Conservation (phyloP, 2,329 filamentous ascomycete species). For the Aspergillus amoenus region DNA sequence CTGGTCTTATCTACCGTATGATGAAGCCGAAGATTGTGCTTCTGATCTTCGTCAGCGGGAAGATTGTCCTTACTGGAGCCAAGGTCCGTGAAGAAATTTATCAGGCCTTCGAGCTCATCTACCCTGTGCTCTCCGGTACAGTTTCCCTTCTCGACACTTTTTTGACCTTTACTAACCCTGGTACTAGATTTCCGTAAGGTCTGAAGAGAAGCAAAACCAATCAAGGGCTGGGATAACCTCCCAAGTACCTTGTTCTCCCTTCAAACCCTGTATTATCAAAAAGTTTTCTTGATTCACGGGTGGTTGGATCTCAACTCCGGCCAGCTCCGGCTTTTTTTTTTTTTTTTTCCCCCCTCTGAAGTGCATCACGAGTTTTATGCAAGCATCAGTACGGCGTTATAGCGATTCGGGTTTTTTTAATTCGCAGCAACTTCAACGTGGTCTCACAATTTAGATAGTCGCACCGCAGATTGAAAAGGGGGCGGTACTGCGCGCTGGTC, state of each 20-base stretch:
- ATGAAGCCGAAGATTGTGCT: slow-evolving; percentile 99
- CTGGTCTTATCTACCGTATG: slow-evolving; percentile 99
- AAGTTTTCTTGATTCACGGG: slow-evolving; percentile 20
- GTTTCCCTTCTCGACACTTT: slow-evolving; percentile 13
- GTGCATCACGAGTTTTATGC: slow-evolving; percentile 39
- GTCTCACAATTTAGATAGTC: slow-evolving; percentile 41
- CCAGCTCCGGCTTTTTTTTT: slow-evolving; percentile 6
- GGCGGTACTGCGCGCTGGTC: slow-evolving; percentile 45
- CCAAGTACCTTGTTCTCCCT: slow-evolving; percentile 16
- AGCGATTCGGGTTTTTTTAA: slow-evolving; percentile 35
- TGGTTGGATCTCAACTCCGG: slow-evolving; percentile 12
- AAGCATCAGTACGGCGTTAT: slow-evolving; percentile 47
- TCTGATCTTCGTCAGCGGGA: slow-evolving; percentile 95
- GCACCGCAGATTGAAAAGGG: slow-evolving; percentile 35
- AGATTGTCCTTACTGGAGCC: slow-evolving; percentile 96
- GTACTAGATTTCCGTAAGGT: slow-evolving; percentile 62
- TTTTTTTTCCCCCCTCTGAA: slow-evolving; percentile 3
- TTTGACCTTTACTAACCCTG: slow-evolving; percentile 18
- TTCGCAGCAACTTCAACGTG: slow-evolving; percentile 22
- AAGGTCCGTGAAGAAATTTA: slow-evolving; percentile 99
- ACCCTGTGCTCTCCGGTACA: slow-evolving; percentile 85
- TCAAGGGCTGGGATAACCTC: slow-evolving; percentile 15
- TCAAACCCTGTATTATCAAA: slow-evolving; percentile 31
- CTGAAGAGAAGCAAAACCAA: slow-evolving; percentile 33
- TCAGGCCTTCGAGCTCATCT: slow-evolving; percentile 95